Evolutionary conservation across 1,284 basidiomycete species (phyloP), one percentile per base, ranked within the genome.

Genomic region (Ceratobasidium sp.): DNA sequence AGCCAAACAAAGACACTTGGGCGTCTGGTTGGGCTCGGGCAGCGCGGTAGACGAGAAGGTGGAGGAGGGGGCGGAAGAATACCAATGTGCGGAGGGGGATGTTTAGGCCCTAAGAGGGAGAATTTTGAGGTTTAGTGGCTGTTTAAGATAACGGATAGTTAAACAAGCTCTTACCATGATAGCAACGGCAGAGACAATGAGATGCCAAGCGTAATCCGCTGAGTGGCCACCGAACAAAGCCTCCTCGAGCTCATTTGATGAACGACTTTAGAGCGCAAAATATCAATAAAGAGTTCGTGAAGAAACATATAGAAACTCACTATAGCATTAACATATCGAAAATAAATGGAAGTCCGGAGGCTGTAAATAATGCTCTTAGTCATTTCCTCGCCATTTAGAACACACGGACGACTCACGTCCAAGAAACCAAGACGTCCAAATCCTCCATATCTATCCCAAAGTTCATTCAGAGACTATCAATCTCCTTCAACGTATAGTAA

Each of bases 271-370:
- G 0, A 16, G 46, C 59, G 35, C 41, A 58, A 50, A 11, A 23
- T 6, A 23, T 3, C 43, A 70, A 72, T 46, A 72, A 9, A 28
- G 50, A 43, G 66, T 18, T 9, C 41, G 23, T 14, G 52, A 28
- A 43, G 16, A 9, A 44, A 52, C 38, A 63, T 58, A 1, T 35
- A 43, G 13, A 5, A 1, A 82, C 87, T 73, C 78, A 93, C 92
- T 93, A 95, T 55, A 94, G 82, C 90, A 93, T 92, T 14, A 88
- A 78, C 50, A 94, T 78, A 74, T 93, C 89, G 78, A 95, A 94
- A 9, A 95, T 80, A 76, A 88, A 91, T 70, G 82, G 82, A 44
- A 94, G 81, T 3, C 87, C 87, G 21, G 79, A 78, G 44, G 87
- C 91, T 91, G 64, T 35, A 73, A 30, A n/a, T 23, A 23, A 26